Percentiles rank a stretch among this genome's conserved stretches.
Conservation (phyloP, 768 basidiomycete genomes). For the Pleurotus citrinopileatus region DNA sequence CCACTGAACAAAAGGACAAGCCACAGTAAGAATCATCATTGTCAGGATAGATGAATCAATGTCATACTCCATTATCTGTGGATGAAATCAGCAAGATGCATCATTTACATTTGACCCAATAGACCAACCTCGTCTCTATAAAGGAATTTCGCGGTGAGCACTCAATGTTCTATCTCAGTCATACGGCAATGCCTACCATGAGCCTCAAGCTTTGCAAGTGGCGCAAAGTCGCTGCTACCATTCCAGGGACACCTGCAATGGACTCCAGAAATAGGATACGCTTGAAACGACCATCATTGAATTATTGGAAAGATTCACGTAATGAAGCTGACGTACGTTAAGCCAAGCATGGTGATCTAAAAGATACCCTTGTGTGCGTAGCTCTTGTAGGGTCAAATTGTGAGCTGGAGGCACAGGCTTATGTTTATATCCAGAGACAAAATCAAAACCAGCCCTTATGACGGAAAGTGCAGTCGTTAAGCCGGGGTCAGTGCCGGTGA, state of each 20-base stretch:
- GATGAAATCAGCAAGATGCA: no score
- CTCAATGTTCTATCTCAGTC: background rate
- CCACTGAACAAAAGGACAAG: background rate
- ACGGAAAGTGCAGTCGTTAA: constrained; percentile 4
- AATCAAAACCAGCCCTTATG: constrained; percentile 75
- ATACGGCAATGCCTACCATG: constrained; percentile 52
- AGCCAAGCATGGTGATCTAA: constrained; percentile 80
- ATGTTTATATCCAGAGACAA: constrained; percentile 85
- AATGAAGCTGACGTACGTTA: constrained; percentile 37
- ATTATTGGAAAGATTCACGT: background rate
- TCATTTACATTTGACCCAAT: background rate
- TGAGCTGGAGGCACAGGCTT: constrained; percentile 56
- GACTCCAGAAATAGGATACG: constrained; percentile 71
- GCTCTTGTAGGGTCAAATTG: constrained; percentile 68
- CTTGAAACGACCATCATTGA: constrained; percentile 24
- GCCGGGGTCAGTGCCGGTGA: constrained; percentile 1
- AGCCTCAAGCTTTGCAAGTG: constrained; percentile 87
- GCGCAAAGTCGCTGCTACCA: constrained; percentile 87
- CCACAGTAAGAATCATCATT: background rate
- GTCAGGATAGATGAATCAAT: constrained; percentile 1
- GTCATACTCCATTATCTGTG: constrained; percentile 18
- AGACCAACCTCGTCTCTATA: constrained; percentile 42
- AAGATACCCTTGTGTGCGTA: constrained; percentile 71
- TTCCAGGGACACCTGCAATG: constrained; percentile 93
- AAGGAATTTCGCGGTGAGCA: constrained; percentile 4